Conservation (phyloP, 495 filamentous ascomycete genomes). For the Saxophila tyrrhenica region DNA sequence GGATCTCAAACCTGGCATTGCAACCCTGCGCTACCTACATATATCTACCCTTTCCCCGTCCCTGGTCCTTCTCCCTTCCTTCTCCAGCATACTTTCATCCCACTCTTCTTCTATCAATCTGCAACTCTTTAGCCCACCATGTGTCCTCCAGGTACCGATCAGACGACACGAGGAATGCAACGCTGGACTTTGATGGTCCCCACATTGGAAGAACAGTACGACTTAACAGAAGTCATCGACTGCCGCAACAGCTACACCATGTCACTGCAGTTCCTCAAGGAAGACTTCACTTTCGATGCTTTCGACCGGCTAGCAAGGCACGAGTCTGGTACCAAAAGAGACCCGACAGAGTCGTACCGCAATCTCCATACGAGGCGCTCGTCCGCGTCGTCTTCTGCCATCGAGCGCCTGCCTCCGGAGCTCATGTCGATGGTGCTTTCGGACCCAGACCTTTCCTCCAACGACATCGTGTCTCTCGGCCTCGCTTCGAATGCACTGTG, state of each 20-base stretch:
- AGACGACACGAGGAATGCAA: background rate
- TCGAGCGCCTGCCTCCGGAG: background rate
- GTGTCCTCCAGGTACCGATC: background rate
- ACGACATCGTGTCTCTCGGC: background rate
- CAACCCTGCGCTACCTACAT: too few relatives aligned
- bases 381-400: background rate
- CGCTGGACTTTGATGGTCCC: background rate
- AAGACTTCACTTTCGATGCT: background rate
- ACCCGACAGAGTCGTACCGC: background rate
- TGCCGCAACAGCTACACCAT: background rate
- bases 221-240: background rate
- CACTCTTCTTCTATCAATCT: background rate
- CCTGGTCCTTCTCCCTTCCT: background rate
- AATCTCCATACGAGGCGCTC: background rate
- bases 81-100: too few relatives aligned
- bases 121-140: too few relatives aligned
- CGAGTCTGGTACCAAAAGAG: background rate
- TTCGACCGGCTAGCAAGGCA: background rate
- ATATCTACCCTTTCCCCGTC: too few relatives aligned
- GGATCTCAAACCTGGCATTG: too few relatives aligned
- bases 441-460: background rate
- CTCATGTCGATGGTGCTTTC: background rate
- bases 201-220: background rate
- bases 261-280: background rate
- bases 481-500: background rate